Evolutionary conservation across 1,139 yeast genomes (phyloP), one percentile per base, ranked within the genome.

Genomic region (Kodamaea suecica): DNA sequence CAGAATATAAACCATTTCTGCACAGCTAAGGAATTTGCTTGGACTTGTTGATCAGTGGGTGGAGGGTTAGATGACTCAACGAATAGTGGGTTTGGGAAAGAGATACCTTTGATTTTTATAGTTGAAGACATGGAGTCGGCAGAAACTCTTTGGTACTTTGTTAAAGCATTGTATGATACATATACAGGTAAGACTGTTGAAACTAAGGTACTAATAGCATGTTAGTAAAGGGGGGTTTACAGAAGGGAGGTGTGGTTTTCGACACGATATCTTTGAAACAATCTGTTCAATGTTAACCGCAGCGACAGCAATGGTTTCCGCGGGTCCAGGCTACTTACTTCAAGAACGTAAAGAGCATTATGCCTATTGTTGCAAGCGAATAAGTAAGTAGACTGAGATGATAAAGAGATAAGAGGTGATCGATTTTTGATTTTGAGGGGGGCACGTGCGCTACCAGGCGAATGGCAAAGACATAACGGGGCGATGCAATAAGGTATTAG

Each of bases 1-100:
- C 86, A 80, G 49, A 77, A 80, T 13, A 73, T 61, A 23, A 75
- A 54, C 78, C 83, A 76, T 48, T 78, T 76, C 36, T 76, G 76
- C 27, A 75, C 53, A 10, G 66, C 53, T 15, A 72, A 50, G 37
- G 68, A 52, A 42, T 70, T 69, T 25, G 39, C 34, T 27, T 50
- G 55, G 30, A 52, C 43, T 19, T 44, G 47, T 23, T 50, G 55
- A 23, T 39, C 41, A 14, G 38, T 34, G 3, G 40, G 38, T 17
- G 33, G 20, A 17, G 29, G 20, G n/a, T 28, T 17, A 5, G 27
- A 4, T 4, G 26, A n/a, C 30, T 44, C 57, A 34, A 51, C 53
- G 27, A 58, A 44, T 23, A 60, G 42, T 4, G 53, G 45, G 33
- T 45, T 49, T 2, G 70, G 70, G 8, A 66, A 65, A 29, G 61